A percentile compares a stretch with the other conserved stretches of the same genome.
These are phyloP conservation scores for Drosera spatulata DNA, from an alignment of 179 eudicot species.

Conservation along the genomic window DNA sequence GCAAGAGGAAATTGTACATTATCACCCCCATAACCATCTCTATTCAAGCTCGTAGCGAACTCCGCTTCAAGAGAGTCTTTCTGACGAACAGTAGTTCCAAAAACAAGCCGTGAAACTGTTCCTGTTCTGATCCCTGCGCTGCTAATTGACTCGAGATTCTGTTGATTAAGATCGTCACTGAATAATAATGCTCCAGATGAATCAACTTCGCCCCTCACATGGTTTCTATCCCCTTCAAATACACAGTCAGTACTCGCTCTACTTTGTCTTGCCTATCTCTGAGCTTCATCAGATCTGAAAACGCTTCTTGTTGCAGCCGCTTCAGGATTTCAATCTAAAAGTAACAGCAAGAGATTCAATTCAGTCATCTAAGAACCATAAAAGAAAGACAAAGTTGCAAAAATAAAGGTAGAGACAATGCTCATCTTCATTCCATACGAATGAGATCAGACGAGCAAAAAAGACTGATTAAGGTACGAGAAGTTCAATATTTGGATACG, in stretches of 20 bases:
- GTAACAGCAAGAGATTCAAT: slow-evolving; percentile 6
- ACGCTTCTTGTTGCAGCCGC: slow-evolving; percentile 92
- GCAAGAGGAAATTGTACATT: slow-evolving; percentile 47
- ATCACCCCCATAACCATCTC: slow-evolving; percentile 20
- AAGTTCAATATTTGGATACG: too few relatives aligned
- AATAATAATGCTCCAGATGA: slow-evolving; percentile 43
- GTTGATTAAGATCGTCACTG: slow-evolving; percentile 33
- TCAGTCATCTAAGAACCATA: too few relatives aligned
- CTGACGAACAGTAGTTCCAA: slow-evolving; percentile 55
- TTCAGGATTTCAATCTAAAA: slow-evolving; percentile 95
- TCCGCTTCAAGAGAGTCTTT: slow-evolving; percentile 59
- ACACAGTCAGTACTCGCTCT: slow-evolving; percentile 55
- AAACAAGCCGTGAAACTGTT: slow-evolving; percentile 45
- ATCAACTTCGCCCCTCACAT: slow-evolving; percentile 71
- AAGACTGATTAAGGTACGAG: too few relatives aligned
- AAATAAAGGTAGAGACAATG: too few relatives aligned
- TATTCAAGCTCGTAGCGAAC: slow-evolving; percentile 35
- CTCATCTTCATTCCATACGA: too few relatives aligned
- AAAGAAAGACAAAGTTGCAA: too few relatives aligned
- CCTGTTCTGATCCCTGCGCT: slow-evolving; percentile 64
- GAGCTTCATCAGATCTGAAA: slow-evolving; percentile 89
- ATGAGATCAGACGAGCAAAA: too few relatives aligned
- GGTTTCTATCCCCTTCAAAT: slow-evolving; percentile 72
- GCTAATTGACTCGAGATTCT: slow-evolving; percentile 30
- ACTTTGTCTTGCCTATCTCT: slow-evolving; percentile 93